Conservation (phyloP, 148 eudicot genomes). For the Selenicereus undatus region DNA sequence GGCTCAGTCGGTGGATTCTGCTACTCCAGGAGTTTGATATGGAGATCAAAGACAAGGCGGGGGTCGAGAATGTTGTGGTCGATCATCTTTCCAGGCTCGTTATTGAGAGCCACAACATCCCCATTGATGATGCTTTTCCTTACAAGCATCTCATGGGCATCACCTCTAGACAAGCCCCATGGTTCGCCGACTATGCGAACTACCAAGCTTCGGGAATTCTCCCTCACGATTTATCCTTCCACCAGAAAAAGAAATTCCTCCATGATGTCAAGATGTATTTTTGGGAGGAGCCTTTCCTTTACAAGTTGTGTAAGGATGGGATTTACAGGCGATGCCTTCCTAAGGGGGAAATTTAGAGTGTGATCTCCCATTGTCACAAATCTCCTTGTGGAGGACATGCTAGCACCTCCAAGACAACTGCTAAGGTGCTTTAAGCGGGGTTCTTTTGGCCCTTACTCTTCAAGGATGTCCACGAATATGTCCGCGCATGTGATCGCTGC, state of each 20-base stretch:
- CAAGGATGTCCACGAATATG: neutral
- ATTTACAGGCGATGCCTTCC: neutral
- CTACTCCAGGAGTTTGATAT: neutral
- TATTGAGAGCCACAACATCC: neutral
- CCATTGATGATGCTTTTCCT: neutral
- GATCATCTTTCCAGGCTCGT: neutral
- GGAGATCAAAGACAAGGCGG: neutral
- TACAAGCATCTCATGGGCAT: neutral
- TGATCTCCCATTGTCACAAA: neutral
- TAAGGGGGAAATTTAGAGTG: neutral
- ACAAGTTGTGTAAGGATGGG: neutral
- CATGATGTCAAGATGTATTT: neutral
- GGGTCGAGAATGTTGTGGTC: neutral
- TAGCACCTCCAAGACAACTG: neutral
- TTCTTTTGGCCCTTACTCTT: neutral
- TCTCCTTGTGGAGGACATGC: neutral
- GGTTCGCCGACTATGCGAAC: neutral
- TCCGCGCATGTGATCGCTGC: neutral
- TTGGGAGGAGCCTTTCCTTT: neutral
- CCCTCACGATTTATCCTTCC: neutral
- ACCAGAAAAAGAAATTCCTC: neutral
- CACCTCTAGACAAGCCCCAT: neutral
- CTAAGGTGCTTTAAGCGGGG: neutral
- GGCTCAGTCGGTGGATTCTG: neutral
- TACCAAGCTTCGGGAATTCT: neutral